A percentile compares a stretch with the other conserved stretches of the same genome.
These are phyloP conservation scores for Mycena galopus DNA, from an alignment of 768 basidiomycete genomes.

Conservation along the genomic window DNA sequence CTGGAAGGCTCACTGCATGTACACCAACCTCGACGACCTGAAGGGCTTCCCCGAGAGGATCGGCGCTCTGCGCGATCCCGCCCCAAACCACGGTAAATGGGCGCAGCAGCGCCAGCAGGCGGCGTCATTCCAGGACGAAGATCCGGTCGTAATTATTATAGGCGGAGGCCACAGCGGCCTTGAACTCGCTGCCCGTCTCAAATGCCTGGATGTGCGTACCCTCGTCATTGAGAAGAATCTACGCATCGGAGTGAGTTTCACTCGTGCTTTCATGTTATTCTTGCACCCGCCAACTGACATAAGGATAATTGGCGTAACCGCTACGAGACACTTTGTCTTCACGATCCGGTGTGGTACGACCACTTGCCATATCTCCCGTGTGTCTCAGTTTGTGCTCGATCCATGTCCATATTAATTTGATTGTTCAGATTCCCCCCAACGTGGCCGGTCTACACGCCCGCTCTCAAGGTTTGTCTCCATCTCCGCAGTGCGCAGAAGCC, in stretches of 20 bases:
- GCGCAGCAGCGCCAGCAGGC: slow-evolving; percentile 43
- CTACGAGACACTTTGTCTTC: slow-evolving; percentile 70
- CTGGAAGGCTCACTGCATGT: slow-evolving; percentile 67
- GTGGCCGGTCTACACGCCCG: slow-evolving; percentile 68
- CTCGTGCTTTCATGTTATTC: slow-evolving; percentile 46
- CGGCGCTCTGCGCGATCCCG: slow-evolving; percentile 14
- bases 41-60: slow-evolving; percentile 58
- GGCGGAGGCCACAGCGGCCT: slow-evolving; percentile 69
- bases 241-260: slow-evolving; percentile 47
- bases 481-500: too few species aligned
- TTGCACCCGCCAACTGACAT: slow-evolving; percentile 52
- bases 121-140: slow-evolving; percentile 54
- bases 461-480: slow-evolving; percentile 45
- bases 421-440: slow-evolving; percentile 63
- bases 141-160: slow-evolving; percentile 66
- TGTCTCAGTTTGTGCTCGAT: slow-evolving; percentile 35
- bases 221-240: slow-evolving; percentile 74
- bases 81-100: slow-evolving; percentile 35
- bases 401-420: neutral
- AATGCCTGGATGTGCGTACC: slow-evolving; percentile 59
- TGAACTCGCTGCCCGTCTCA: slow-evolving; percentile 69
- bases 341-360: slow-evolving; percentile 66
- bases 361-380: slow-evolving; percentile 70
- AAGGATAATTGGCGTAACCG: slow-evolving; percentile 69
- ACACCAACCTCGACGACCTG: slow-evolving; percentile 67